Percentiles rank a stretch among this genome's conserved stretches.
Evolutionary conservation across 2,329 filamentous ascomycete species (phyloP).

Genomic region (Trichoderma oligosporum): DNA sequence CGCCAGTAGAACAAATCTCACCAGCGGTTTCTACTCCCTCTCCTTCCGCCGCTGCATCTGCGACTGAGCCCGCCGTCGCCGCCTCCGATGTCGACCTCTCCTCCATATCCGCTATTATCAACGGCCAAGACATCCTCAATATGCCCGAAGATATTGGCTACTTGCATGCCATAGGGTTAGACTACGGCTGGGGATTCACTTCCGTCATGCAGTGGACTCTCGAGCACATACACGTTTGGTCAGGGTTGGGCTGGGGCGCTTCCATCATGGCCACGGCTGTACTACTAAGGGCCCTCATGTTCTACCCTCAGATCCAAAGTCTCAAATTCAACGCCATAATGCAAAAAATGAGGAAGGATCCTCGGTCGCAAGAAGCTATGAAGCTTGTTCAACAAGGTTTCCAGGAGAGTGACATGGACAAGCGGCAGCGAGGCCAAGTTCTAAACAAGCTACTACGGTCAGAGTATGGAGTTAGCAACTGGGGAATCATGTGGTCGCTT

Average conservation of each 20-base stretch:
- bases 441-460: slow-evolving; percentile 37
- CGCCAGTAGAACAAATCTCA: slow-evolving; percentile 11
- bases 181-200: slow-evolving; percentile 82
- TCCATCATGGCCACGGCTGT: slow-evolving; percentile 65
- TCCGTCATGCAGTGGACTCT: slow-evolving; percentile 68
- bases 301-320: slow-evolving; percentile 54
- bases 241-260: slow-evolving; percentile 76
- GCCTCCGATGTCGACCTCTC: slow-evolving; percentile 35
- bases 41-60: slow-evolving; percentile 22
- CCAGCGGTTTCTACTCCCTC: slow-evolving; percentile 6
- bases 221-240: slow-evolving; percentile 77
- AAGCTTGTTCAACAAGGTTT: slow-evolving; percentile 48
- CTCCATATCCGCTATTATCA: slow-evolving; percentile 35
- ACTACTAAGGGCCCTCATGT: slow-evolving; percentile 59
- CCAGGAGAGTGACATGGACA: slow-evolving; percentile 43
- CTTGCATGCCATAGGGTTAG: slow-evolving; percentile 74
- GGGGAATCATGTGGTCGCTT: slow-evolving; percentile 38
- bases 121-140: slow-evolving; percentile 47
- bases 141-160: slow-evolving; percentile 78
- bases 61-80: slow-evolving; percentile 25
- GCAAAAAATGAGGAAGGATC: slow-evolving; percentile 52
- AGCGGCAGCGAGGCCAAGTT: slow-evolving; percentile 34
- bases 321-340: slow-evolving; percentile 50
- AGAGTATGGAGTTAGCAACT: slow-evolving; percentile 35
- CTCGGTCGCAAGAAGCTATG: slow-evolving; percentile 47